Evolutionary conservation across 129 eudicot species (phyloP).

Genomic region (Mikania micrantha): DNA sequence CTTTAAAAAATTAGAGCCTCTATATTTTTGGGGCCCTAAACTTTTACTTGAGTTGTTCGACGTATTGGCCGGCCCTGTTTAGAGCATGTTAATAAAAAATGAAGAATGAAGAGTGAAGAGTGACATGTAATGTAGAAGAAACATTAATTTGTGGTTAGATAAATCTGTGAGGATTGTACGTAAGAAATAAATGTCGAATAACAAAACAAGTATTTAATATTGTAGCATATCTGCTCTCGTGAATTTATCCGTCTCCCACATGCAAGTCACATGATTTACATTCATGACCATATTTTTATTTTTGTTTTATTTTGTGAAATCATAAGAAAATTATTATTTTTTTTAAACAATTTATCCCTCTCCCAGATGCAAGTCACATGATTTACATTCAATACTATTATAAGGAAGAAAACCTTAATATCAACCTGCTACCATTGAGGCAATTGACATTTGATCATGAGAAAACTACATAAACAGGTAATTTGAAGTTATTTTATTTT

Average conservation of each 20-base stretch:
- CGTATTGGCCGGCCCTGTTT: too few species aligned
- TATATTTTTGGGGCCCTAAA: too few species aligned
- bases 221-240: conserved; percentile 23
- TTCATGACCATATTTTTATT: background rate
- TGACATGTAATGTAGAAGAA: background rate
- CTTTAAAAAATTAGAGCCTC: too few species aligned
- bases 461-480: too few species aligned
- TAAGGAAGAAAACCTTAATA: too few species aligned
- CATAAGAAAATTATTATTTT: too few species aligned
- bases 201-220: conserved; percentile 19
- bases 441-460: too few species aligned
- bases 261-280: conserved; percentile 23
- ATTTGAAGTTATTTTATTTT: too few species aligned
- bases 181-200: conserved; percentile 27
- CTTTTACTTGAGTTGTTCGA: too few species aligned
- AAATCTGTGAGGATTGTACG: conserved; percentile 10
- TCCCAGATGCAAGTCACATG: conserved; percentile 31
- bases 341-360: conserved; percentile 19
- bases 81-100: too few species aligned
- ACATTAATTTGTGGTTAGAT: conserved; percentile 3
- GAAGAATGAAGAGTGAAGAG: background rate
- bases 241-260: conserved; percentile 24
- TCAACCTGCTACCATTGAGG: too few species aligned
- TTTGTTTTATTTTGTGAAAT: background rate
- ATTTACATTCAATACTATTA: background rate